phyloP scores from a whole-genome alignment of 2,329 filamentous ascomycete species.

The Verticillium nonalfalfae region DNA sequence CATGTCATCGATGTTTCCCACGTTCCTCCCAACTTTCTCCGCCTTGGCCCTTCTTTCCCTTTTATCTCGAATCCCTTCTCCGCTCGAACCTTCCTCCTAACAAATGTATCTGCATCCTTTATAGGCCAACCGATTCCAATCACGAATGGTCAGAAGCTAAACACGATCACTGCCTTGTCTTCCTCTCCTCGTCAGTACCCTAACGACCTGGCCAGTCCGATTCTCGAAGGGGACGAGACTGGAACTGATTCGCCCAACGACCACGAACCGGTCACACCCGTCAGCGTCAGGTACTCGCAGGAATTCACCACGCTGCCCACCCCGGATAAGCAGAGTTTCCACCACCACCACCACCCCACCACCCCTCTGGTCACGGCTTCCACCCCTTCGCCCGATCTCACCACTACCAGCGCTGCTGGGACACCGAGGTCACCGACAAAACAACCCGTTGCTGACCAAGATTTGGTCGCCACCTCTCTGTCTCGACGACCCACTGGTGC shows the following conservation, averaged over 20 bases:
- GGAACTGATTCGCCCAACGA: slow-evolving; percentile 48
- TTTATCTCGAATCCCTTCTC: background rate
- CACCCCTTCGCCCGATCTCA: slow-evolving; percentile 1
- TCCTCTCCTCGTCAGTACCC: slow-evolving; percentile 41
- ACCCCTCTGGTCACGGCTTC: slow-evolving; percentile 6
- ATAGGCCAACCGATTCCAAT: background rate
- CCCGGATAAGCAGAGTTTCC: slow-evolving; percentile 31
- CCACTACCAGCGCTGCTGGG: slow-evolving; percentile 5
- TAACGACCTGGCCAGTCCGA: slow-evolving; percentile 44
- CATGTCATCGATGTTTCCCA: background rate
- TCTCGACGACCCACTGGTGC: slow-evolving; percentile 34
- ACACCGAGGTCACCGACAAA: background rate
- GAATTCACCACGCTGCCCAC: slow-evolving; percentile 41
- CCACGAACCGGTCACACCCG: slow-evolving; percentile 52
- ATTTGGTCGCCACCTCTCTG: slow-evolving; percentile 21
- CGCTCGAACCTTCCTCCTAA: background rate
- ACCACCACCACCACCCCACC: slow-evolving; percentile 20
- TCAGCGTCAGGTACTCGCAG: slow-evolving; percentile 48
- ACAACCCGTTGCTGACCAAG: slow-evolving; percentile 13
- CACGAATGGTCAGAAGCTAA: slow-evolving; percentile 16
- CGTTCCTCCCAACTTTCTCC: background rate
- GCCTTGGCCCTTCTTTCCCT: background rate
- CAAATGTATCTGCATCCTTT: background rate
- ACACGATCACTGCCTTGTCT: slow-evolving; percentile 12
- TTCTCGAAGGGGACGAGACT: slow-evolving; percentile 52